Percentiles rank a stretch among this genome's conserved stretches.
These are phyloP conservation scores for Candida insectalens DNA, from an alignment of 805 yeast species.

Conservation along the genomic window DNA sequence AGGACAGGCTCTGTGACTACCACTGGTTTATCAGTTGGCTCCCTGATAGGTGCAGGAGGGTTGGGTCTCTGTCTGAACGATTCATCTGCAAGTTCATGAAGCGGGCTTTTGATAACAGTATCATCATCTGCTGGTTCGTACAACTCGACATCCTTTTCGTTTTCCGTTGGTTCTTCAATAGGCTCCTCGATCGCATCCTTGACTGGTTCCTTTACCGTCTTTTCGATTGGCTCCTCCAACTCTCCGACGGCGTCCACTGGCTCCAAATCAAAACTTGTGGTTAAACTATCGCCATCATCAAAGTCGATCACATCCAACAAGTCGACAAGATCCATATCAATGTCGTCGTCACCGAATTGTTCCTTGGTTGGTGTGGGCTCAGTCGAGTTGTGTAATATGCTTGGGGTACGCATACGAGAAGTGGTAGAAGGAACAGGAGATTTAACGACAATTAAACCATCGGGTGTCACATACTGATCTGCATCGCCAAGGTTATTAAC, in stretches of 20 bases:
- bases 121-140: neutral
- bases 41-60: no score
- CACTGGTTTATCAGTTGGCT: no score
- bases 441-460: constrained; percentile 39
- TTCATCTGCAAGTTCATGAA: constrained; percentile 5
- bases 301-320: constrained; percentile 22
- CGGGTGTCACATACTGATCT: constrained; percentile 16
- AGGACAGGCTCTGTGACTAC: no score
- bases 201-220: no score
- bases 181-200: no score
- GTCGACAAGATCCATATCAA: constrained; percentile 15
- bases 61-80: no score
- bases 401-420: neutral
- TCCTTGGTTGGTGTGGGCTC: no score
- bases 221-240: no score
- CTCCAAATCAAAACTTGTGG: constrained; percentile 17
- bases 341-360: constrained; percentile 5
- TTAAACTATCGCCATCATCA: constrained; percentile 12
- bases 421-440: constrained; percentile 10
- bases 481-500: constrained; percentile 10
- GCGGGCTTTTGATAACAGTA: constrained; percentile 8
- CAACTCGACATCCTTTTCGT: constrained; percentile 1
- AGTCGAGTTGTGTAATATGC: neutral
- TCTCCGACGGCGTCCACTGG: constrained; percentile 1
- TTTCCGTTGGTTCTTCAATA: constrained; percentile 1